phyloP scores from a whole-genome alignment of 495 filamentous ascomycete species.

The Amorphotheca resinae region DNA sequence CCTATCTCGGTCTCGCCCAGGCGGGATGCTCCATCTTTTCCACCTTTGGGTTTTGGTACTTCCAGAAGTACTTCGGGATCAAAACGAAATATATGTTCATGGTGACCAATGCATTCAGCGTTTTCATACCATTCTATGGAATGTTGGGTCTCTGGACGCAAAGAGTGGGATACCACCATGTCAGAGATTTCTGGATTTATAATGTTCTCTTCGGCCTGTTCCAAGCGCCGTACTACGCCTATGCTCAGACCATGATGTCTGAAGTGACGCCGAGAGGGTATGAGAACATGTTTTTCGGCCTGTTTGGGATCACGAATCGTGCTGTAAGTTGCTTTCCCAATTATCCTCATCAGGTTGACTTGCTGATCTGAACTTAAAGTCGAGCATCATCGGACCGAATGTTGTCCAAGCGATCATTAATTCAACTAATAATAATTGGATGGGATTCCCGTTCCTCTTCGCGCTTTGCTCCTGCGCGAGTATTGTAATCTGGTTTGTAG shows the following conservation, averaged over 20 bases:
- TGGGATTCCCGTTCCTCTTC: slow-evolving; percentile 39
- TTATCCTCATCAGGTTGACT: background rate
- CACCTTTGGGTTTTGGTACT: slow-evolving; percentile 39
- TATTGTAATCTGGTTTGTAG: slow-evolving; percentile 31
- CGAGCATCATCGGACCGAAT: slow-evolving; percentile 37
- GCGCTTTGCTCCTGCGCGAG: slow-evolving; percentile 31
- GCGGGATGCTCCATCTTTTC: slow-evolving; percentile 32
- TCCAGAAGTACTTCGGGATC: slow-evolving; percentile 36
- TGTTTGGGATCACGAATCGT: slow-evolving; percentile 40
- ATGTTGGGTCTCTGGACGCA: slow-evolving; percentile 38
- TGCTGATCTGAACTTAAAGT: slow-evolving; percentile 20
- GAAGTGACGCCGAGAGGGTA: slow-evolving; percentile 38
- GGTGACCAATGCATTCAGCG: slow-evolving; percentile 35
- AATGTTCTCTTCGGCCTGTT: slow-evolving; percentile 38
- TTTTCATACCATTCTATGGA: slow-evolving; percentile 38
- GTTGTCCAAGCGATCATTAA: slow-evolving; percentile 40
- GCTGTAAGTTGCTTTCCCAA: slow-evolving; percentile 25
- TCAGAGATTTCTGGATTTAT: slow-evolving; percentile 39
- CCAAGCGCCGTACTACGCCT: slow-evolving; percentile 40
- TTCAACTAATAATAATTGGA: slow-evolving; percentile 35
- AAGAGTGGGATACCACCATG: slow-evolving; percentile 34
- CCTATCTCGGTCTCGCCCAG: slow-evolving; percentile 36
- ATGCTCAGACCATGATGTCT: slow-evolving; percentile 42
- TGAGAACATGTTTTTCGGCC: slow-evolving; percentile 41
- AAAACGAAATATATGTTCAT: slow-evolving; percentile 38